Base-by-base conservation (phyloP, 768 basidiomycete genomes). In the Tremella yokohamensis region DNA sequence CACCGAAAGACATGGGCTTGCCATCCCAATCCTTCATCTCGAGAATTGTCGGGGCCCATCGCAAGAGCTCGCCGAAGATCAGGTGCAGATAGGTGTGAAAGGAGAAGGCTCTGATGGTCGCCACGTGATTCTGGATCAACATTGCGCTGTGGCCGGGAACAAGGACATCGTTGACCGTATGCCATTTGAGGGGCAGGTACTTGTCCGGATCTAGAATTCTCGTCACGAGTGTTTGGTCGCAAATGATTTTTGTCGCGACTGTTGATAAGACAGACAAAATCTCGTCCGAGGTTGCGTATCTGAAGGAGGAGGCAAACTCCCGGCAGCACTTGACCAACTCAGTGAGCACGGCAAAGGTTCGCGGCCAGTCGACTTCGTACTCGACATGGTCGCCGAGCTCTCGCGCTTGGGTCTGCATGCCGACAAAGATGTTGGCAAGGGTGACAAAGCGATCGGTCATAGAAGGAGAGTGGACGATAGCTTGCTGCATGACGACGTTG, bases 321-420 rank as follows among this genome's bases (percentile, higher is more conserved):
- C 90, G 89, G 79, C 90, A 89, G 40, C 90, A 84, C 44, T 90
- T 85, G 6, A 88, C 87, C 22, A 99, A 78, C 34, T 90, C 92
- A 9, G 94, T 83, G 6, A 91, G 92, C 20, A 97, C 87, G 65
- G 93, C 92, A 78, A 98, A 98, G 13, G 96, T 90, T 66, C 87
- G 89, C 61, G 96, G 90, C 94, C 87, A 87, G 64, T 99, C 96
- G 26, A 88, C 87, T 79, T 99, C 96, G 78, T 89, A 99, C 76
- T 97, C 94, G 66, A 99, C 84, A 66, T 98, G 96, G 52, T 80
- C 86, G 25, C 83, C 82, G 4, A 81, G 84, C 18, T 87, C 90
- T 16, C 94, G 84, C 65, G 86, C 85, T 76, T 92, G 91, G 1
- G 92, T 87, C 70, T 94, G 92, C 70, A 97, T 82, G 63, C 89